Evolutionary conservation across 2,329 filamentous ascomycete genomes (phyloP), one percentile per base, ranked within the genome.

Genomic region (Orbilia javanica): DNA sequence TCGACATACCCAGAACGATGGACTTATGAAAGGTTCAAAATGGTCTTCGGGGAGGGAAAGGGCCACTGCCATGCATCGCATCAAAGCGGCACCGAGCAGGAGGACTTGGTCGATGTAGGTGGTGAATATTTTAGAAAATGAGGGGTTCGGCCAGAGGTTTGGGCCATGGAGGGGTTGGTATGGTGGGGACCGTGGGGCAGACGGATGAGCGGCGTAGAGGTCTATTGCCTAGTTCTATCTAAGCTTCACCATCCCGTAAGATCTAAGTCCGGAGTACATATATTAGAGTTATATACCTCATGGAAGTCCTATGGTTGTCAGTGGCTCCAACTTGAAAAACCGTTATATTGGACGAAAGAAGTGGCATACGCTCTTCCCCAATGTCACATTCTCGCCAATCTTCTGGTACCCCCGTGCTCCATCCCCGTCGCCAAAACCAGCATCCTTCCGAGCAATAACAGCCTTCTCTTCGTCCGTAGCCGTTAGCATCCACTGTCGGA

Each of bases 121-220:
- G 29, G 79, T 81, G 70, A 85, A 85, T 7, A 82, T 78, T 0
- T 66, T 15, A 22, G 81, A 81, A 53, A 68, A 81, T 6, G 84
- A 83, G 1, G 83, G 42, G 22, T 81, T 60, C 0, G 86, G 86
- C 84, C 85, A 87, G 46, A 85, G 81, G 79, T 87, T 87, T 4
- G 79, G 80, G 0, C 86, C 86, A 36, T 84, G 82, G 2, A 86
- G 80, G 1, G 83, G 83, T 13, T 81, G 80, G 27, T 81, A 81
- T 5, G 80, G 80, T 8, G 65, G 79, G 60, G 1, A 81, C 79
- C 2, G 79, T 76, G 20, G 80, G 79, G 1, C 74, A 27, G 20
- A 52, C 80, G 75, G 46, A 50, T 80, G 80, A 57, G 8, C 80
- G 20, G 76, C 73, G 53, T 83, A 83, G 46, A 83, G 76, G 57